phyloP scores from a whole-genome alignment of 345 rosid species.

The Kandelia obovata region DNA sequence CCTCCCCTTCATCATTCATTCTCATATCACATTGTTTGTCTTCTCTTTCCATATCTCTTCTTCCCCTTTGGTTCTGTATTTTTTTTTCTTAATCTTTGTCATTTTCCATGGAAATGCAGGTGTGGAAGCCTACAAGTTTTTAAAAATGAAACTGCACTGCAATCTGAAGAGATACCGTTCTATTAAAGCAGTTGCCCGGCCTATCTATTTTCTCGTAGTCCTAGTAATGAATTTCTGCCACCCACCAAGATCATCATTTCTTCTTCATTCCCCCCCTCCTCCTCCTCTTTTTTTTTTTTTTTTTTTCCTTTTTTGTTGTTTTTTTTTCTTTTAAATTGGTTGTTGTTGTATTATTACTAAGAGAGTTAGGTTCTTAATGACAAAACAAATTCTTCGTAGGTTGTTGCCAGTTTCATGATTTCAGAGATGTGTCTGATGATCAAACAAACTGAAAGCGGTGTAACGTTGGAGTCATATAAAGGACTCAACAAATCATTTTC shows the following conservation, averaged over 20 bases:
- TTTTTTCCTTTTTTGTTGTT: not conserved
- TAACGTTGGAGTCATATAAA: constrained; percentile 4
- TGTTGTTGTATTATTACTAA: not conserved
- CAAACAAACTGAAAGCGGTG: constrained; percentile 7
- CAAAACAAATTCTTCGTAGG: constrained; percentile 20
- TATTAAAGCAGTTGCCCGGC: constrained; percentile 16
- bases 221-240: constrained; percentile 12
- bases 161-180: constrained; percentile 12
- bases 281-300: too few species aligned
- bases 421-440: constrained; percentile 16
- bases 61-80: too few species aligned
- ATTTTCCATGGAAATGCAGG: too few species aligned
- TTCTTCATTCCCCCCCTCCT: not conserved
- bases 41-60: too few species aligned
- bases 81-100: too few species aligned
- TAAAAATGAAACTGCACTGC: constrained; percentile 24
- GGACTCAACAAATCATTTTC: constrained; percentile 7
- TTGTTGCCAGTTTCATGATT: constrained; percentile 15
- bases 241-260: not conserved
- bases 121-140: not conserved
- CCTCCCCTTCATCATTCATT: too few species aligned
- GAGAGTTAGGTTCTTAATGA: not conserved
- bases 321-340: not conserved
- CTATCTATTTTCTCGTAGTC: constrained; percentile 21
- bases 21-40: too few species aligned